A percentile compares a stretch with the other conserved stretches of the same genome.
phyloP scores from a whole-genome alignment of 495 filamentous ascomycete genomes.

The Hypomontagnella submonticulosa region DNA sequence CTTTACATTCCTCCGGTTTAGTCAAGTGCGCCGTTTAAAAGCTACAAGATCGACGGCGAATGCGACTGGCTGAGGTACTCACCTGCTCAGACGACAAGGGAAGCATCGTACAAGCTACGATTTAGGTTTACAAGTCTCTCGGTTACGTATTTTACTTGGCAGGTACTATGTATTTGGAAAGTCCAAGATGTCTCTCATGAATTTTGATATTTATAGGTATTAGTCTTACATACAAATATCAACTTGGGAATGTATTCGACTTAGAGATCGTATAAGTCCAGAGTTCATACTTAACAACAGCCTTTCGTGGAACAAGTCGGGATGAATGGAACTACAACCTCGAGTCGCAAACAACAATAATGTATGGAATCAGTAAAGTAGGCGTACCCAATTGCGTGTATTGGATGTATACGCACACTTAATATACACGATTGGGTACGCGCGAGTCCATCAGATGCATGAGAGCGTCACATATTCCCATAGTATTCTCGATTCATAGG shows the following conservation, averaged over 20 bases:
- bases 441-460: conserved; percentile 13
- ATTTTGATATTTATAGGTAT: no score
- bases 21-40: conserved; percentile 38
- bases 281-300: no score
- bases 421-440: conserved; percentile 10
- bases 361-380: not conserved
- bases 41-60: conserved; percentile 41
- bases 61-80: conserved; percentile 36
- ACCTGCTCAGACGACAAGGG: conserved; percentile 29
- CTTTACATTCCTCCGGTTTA: conserved; percentile 38
- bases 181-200: not conserved
- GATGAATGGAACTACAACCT: no score
- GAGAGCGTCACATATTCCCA: conserved; percentile 25
- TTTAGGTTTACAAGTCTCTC: conserved; percentile 12
- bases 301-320: no score
- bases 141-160: not conserved
- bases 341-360: no score
- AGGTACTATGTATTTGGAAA: not conserved
- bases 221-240: no score
- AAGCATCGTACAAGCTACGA: conserved; percentile 22
- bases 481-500: no score
- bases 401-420: not conserved
- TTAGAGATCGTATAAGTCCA: no score
- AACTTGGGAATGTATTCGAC: no score
- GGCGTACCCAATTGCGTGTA: not conserved